Percentiles rank a stretch among this genome's conserved stretches.
phyloP scores from a whole-genome alignment of 169 alveolate genomes.

The Plasmodium sp. region DNA sequence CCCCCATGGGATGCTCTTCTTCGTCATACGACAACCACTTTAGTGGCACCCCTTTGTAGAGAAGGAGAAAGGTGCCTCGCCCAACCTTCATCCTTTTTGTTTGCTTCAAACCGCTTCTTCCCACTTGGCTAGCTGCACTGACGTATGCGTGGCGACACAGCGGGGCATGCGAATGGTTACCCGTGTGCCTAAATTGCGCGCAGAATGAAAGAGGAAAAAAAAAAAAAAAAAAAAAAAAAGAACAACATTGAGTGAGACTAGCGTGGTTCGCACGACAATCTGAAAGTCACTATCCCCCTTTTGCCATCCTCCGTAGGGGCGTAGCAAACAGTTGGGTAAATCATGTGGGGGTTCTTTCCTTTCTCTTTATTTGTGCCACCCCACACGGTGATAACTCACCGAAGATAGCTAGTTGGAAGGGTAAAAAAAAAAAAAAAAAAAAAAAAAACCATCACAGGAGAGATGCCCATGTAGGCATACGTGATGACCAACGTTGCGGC shows the following conservation, averaged over 20 bases:
- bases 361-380: not conserved
- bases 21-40: not conserved
- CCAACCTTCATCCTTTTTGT: not conserved
- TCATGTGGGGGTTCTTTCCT: not conserved
- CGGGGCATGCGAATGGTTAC: not conserved
- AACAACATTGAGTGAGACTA: not conserved
- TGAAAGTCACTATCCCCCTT: not conserved
- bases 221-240: not conserved
- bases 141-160: not conserved
- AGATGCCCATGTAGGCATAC: not conserved
- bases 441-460: not conserved
- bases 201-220: not conserved
- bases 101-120: not conserved
- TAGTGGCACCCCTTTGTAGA: not conserved
- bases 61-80: not conserved
- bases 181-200: not conserved
- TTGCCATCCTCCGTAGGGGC: not conserved
- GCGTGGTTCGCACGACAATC: not conserved
- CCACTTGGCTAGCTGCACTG: not conserved
- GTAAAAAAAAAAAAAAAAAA: too few species aligned
- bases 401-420: not conserved
- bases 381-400: not conserved
- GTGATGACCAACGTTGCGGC: not conserved
- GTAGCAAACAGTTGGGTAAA: not conserved
- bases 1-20: not conserved